Conservation (phyloP, 75 land plant genomes). For the Sequoiadendron giganteum region DNA sequence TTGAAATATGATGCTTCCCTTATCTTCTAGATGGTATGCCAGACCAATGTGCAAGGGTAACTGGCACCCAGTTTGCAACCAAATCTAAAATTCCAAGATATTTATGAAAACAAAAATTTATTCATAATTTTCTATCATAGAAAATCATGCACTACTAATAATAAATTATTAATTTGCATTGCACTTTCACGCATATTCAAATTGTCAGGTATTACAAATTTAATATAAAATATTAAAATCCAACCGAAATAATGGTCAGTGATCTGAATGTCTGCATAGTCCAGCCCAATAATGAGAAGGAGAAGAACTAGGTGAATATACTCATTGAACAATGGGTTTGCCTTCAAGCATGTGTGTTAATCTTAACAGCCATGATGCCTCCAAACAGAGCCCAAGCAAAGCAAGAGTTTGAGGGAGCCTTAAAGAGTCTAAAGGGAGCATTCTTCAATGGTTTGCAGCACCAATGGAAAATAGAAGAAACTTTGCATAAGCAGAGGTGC, state of each 20-base stretch:
- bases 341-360: background rate
- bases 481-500: background rate
- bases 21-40: background rate
- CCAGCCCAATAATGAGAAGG: background rate
- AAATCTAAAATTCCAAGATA: background rate
- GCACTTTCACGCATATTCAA: background rate
- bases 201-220: background rate
- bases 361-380: background rate
- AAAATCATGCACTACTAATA: background rate
- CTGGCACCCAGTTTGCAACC: background rate
- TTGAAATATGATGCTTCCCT: background rate
- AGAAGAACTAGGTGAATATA: background rate
- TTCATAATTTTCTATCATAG: background rate
- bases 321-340: background rate
- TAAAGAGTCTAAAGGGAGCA: background rate
- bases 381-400: background rate
- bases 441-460: background rate
- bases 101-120: background rate
- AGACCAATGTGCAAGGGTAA: background rate
- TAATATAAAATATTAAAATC: background rate
- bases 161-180: background rate
- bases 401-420: background rate
- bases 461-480: background rate
- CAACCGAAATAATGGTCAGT: background rate
- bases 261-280: background rate